Evolutionary conservation across 352 stramenopile species (phyloP).

Genomic region (Peronospora destructor): DNA sequence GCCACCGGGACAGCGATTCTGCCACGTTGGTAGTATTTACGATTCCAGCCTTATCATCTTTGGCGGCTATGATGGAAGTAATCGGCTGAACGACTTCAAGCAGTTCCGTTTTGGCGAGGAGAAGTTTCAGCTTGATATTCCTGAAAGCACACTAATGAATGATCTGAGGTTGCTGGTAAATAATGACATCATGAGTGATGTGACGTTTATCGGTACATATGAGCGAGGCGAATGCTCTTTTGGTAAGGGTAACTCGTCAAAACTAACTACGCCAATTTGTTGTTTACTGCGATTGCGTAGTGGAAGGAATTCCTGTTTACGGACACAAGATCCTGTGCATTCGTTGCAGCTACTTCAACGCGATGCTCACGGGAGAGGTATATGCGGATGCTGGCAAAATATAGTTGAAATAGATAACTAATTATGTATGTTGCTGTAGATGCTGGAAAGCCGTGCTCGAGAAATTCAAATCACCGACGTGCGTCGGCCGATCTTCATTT

Average conservation of each 20-base stretch:
- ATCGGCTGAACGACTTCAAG: conserved; percentile 93
- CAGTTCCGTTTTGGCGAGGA: conserved; percentile 84
- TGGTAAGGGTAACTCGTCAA: background rate
- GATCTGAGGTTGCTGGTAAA: conserved; percentile 76
- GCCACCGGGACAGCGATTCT: conserved; percentile 91
- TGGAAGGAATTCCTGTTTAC: conserved; percentile 84
- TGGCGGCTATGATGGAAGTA: conserved; percentile 93
- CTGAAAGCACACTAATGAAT: conserved; percentile 70
- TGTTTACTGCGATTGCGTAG: conserved; percentile 22
- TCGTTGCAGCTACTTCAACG: conserved; percentile 92
- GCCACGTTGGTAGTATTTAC: conserved; percentile 91
- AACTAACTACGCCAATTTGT: background rate
- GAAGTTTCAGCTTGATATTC: conserved; percentile 77
- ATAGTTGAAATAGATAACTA: conserved; percentile 1
- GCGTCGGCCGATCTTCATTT: conserved; percentile 87
- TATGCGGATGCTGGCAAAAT: background rate
- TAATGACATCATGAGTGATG: conserved; percentile 83
- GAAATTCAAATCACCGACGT: conserved; percentile 91
- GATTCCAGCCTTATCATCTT: conserved; percentile 92
- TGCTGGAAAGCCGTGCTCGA: conserved; percentile 84
- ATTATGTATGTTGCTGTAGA: conserved; percentile 36
- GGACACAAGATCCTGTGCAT: conserved; percentile 90
- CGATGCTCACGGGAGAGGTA: conserved; percentile 78
- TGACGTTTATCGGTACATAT: conserved; percentile 75
- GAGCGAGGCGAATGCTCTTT: background rate